Percentiles rank a stretch among this genome's conserved stretches.
Conservation (phyloP, 345 rosid genomes). For the Aegle marmelos region DNA sequence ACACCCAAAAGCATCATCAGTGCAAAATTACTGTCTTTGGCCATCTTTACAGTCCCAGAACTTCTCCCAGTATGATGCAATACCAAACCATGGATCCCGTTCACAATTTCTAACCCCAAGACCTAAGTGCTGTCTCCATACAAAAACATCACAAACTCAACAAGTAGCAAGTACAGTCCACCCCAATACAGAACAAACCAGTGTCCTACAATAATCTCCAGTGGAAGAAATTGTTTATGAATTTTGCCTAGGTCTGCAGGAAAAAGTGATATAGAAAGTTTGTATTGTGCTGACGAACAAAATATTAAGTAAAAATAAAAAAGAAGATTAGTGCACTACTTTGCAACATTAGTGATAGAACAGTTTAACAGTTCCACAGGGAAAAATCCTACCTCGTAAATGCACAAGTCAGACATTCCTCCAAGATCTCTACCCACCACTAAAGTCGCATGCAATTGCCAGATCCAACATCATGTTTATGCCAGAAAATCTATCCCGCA, state of each 20-base stretch:
- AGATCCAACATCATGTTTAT: conserved; percentile 41
- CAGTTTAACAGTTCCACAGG: neutral
- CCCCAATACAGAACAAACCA: no score
- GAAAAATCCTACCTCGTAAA: conserved; percentile 50
- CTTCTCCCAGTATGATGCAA: neutral
- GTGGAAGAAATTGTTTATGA: no score
- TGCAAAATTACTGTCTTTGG: neutral
- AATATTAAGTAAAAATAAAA: no score
- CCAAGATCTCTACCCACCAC: conserved; percentile 55
- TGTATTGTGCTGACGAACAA: no score
- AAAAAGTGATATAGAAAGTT: no score
- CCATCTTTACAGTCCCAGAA: neutral
- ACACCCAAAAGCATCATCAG: neutral
- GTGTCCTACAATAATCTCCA: no score
- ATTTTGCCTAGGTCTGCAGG: no score
- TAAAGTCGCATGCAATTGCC: conserved; percentile 34
- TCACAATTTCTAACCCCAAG: neutral
- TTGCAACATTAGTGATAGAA: no score
- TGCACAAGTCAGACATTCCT: conserved; percentile 74
- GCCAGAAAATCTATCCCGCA: conserved; percentile 27
- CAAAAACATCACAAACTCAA: neutral
- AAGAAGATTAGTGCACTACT: no score
- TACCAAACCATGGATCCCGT: neutral
- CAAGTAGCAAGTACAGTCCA: no score
- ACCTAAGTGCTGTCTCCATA: neutral